Evolutionary conservation across 352 stramenopile genomes (phyloP), one percentile per base, ranked within the genome.

Genomic region (Elongisporangium undulatum): DNA sequence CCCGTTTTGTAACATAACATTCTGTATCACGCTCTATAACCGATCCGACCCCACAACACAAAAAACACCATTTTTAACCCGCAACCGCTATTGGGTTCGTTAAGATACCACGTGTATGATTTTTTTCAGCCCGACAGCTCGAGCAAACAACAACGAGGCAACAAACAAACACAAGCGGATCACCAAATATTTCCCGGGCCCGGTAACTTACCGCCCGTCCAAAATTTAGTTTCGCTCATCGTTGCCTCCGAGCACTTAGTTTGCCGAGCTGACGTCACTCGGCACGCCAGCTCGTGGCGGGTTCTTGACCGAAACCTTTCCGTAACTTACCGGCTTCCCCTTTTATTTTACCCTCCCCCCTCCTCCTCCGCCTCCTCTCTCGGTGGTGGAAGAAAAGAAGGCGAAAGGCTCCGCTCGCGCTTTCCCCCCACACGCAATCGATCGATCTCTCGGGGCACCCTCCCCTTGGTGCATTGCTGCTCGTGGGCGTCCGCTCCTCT

Each of bases 401-500:
- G 51, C 51, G 51, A 56, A 45, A 39, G 39, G 39, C 21, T 24
- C 51, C 51, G 22, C 17, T 34, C 51, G 51, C 51, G 17, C 22
- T n/a, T 16, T 34, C 51, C 39, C 48, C 20, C 54, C 54, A 22
- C 19, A 29, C 55, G 55, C 49, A 45, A 45, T 45, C 34, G 34
- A 45, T 45, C 34, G 34, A 45, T 45, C 34, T 45, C 34, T 45
- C 34, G 34, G 34, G 34, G 34, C 24, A 34, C 45, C 13, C 24
- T 19, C 24, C 49, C 15, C 19, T 51, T 21, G 49, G 51, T 56
- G 56, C 56, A 22, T 26, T 20, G 21, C 38, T 34, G 19, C 22
- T 34, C 51, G 55, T 56, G 56, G 55, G 56, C 48, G 56, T 45
- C 34, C 56, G 49, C 26, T 34, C 29, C 56, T 22, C 29, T 39